These are phyloP conservation scores for Xylaria sp. DNA, from an alignment of 2,329 filamentous ascomycete genomes.

Conservation along the genomic window DNA sequence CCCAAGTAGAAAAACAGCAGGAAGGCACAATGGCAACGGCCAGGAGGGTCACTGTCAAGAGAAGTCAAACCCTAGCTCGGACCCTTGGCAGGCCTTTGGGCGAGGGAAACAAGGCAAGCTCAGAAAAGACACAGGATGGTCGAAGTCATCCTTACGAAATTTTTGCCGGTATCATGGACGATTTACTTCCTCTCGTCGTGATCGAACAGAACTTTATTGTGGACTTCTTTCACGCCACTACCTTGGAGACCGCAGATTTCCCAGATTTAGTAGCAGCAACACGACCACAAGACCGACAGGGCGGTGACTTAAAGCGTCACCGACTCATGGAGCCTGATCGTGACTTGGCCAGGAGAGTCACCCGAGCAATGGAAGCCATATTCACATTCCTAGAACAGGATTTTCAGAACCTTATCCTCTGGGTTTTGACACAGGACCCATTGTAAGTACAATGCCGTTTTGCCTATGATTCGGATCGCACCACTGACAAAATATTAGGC, in stretches of 20 bases:
- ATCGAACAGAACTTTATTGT: conserved; percentile 97
- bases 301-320: conserved; percentile 77
- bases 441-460: conserved; percentile 69
- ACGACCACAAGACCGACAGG: conserved; percentile 74
- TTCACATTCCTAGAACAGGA: conserved; percentile 85
- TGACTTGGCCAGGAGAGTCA: conserved; percentile 83
- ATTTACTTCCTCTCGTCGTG: conserved; percentile 83
- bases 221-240: conserved; percentile 97
- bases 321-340: conserved; percentile 90
- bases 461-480: not conserved
- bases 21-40: conserved; percentile 79
- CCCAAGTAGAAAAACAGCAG: conserved; percentile 84
- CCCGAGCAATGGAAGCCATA: conserved; percentile 88
- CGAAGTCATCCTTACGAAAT: conserved; percentile 81
- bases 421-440: conserved; percentile 82
- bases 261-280: conserved; percentile 77
- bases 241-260: conserved; percentile 83
- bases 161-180: conserved; percentile 82
- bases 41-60: conserved; percentile 91
- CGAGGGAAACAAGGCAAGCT: conserved; percentile 64
- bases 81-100: conserved; percentile 75
- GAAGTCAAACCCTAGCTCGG: conserved; percentile 86
- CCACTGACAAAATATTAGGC: conserved; percentile 60
- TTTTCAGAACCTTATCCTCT: conserved; percentile 82
- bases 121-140: conserved; percentile 71